Conservation (phyloP, 768 basidiomycete genomes). For the Cantharellus anzutake region DNA sequence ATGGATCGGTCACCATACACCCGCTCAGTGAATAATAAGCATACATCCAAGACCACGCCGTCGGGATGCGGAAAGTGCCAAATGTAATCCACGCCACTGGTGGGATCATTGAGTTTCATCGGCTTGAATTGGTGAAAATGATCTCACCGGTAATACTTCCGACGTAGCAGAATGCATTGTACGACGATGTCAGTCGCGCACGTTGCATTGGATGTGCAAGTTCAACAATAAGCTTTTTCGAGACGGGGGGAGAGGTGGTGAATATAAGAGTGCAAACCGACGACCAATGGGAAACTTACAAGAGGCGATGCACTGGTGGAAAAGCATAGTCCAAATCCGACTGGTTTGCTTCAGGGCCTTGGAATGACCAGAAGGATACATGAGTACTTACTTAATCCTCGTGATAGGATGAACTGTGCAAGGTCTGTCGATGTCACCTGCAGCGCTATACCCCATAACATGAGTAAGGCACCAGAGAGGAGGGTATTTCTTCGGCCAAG, state of each 20-base stretch:
- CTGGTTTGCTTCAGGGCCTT: conserved; percentile 16
- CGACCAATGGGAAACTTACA: not conserved
- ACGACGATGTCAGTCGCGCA: conserved; percentile 6
- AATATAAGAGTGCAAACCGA: conserved; percentile 25
- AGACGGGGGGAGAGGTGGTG: conserved; percentile 12
- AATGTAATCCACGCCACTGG: conserved; percentile 25
- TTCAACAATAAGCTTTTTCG: conserved; percentile 26
- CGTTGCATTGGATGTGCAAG: conserved; percentile 51
- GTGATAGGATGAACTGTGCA: conserved; percentile 35
- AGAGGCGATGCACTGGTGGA: conserved; percentile 29
- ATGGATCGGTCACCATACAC: not conserved
- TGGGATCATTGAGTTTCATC: not conserved
- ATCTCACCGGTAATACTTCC: conserved; percentile 33
- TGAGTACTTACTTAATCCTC: conserved; percentile 23
- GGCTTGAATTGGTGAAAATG: not conserved
- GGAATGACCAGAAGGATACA: not conserved
- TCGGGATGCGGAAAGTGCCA: conserved; percentile 21
- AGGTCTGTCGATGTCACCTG: conserved; percentile 32
- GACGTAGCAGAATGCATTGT: conserved; percentile 58
- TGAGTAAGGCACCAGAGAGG: conserved; percentile 39
- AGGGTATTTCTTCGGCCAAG: conserved; percentile 42
- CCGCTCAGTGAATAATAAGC: not conserved
- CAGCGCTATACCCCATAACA: conserved; percentile 42
- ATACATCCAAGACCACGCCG: conserved; percentile 16
- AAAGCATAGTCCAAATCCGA: conserved; percentile 44